phyloP scores from a whole-genome alignment of 208 protist species.

The Crithidia sp. region DNA sequence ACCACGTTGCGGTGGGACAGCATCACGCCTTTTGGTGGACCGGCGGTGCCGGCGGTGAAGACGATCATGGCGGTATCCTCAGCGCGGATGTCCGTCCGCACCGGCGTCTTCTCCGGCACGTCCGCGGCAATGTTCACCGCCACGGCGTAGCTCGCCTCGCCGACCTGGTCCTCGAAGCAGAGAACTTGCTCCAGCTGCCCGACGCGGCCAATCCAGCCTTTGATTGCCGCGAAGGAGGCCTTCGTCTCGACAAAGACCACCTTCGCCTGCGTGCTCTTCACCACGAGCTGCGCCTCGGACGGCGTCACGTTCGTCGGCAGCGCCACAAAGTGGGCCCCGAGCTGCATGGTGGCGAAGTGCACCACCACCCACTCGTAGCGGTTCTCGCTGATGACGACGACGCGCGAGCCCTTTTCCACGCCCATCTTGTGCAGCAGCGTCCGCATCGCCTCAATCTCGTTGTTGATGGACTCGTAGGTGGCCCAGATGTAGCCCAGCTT shows the following conservation, averaged over 20 bases:
- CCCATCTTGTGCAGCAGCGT: constrained; percentile 84
- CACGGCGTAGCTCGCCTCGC: constrained; percentile 87
- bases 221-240: constrained; percentile 74
- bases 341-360: constrained; percentile 87
- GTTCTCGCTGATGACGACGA: constrained; percentile 92
- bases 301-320: constrained; percentile 91
- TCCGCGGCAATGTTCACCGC: constrained; percentile 81
- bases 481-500: constrained; percentile 90
- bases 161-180: constrained; percentile 89
- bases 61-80: constrained; percentile 93
- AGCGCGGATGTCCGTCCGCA: constrained; percentile 67
- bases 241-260: constrained; percentile 89
- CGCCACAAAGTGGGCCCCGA: constrained; percentile 88
- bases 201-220: constrained; percentile 82
- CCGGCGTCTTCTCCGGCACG: constrained; percentile 71
- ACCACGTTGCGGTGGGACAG: constrained; percentile 94
- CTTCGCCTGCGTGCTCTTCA: constrained; percentile 85
- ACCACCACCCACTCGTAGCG: constrained; percentile 93
- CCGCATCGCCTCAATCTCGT: constrained; percentile 80
- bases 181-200: constrained; percentile 84
- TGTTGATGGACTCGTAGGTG: constrained; percentile 89
- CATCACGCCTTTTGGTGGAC: constrained; percentile 94
- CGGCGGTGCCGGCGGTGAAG: constrained; percentile 92
- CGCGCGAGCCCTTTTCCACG: constrained; percentile 79
- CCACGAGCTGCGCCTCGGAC: constrained; percentile 81